These are phyloP conservation scores for Heliosperma pusillum DNA, from an alignment of 148 eudicot species.

Conservation along the genomic window DNA sequence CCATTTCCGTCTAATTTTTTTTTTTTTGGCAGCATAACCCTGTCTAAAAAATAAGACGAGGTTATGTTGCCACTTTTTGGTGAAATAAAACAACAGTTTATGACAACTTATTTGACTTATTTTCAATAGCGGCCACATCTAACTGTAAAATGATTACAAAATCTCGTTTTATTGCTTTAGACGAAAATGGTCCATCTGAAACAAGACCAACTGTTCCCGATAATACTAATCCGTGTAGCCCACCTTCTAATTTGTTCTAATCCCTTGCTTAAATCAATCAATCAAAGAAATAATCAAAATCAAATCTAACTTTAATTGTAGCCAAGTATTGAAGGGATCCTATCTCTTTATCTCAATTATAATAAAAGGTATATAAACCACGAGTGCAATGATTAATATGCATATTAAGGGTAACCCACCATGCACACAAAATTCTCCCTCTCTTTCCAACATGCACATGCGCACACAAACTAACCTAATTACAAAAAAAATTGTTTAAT, in stretches of 20 bases:
- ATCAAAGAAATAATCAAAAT: conserved; percentile 16
- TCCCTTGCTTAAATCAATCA: conserved; percentile 26
- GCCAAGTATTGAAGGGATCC: conserved; percentile 23
- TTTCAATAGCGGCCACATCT: too few relatives aligned
- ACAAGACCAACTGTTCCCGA: too few relatives aligned
- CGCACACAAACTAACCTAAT: conserved; percentile 28
- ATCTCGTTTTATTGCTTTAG: too few relatives aligned
- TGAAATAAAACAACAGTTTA: too few relatives aligned
- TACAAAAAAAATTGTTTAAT: neutral
- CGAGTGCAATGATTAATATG: conserved; percentile 40
- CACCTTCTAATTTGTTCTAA: conserved; percentile 19
- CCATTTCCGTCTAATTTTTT: too few relatives aligned
- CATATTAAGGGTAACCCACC: conserved; percentile 21
- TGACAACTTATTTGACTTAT: too few relatives aligned
- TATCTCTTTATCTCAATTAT: neutral
- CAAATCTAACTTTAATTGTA: conserved; percentile 18
- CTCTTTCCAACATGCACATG: conserved; percentile 31
- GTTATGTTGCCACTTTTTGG: too few relatives aligned
- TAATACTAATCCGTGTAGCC: neutral
- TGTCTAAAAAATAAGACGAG: too few relatives aligned
- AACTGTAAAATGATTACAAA: too few relatives aligned
- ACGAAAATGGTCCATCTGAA: too few relatives aligned
- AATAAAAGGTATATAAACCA: conserved; percentile 20
- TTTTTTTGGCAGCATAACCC: too few relatives aligned
- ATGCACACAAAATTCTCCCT: conserved; percentile 14